Percentiles rank a stretch among this genome's conserved stretches.
phyloP scores from a whole-genome alignment of 2,329 filamentous ascomycete genomes.

The Monilinia vaccinii-corymbosi region DNA sequence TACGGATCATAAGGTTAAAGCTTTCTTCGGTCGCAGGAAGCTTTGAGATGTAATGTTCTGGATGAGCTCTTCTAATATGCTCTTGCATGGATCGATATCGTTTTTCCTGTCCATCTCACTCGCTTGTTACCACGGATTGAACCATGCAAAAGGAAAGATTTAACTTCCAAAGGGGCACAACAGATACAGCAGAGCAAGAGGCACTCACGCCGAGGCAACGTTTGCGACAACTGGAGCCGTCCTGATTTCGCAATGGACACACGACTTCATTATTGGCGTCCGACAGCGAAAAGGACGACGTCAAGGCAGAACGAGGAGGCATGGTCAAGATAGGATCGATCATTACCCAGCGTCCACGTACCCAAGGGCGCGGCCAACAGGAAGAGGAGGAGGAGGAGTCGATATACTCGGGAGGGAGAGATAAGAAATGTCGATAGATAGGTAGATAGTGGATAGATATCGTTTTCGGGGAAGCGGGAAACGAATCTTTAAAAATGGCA shows the following conservation, averaged over 20 bases:
- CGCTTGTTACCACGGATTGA: constrained; percentile 29
- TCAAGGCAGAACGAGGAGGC: constrained; percentile 81
- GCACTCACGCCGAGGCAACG: constrained; percentile 92
- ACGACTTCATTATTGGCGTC: constrained; percentile 94
- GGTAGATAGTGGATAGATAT: constrained; percentile 10
- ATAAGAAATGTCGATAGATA: not conserved
- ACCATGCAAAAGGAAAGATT: constrained; percentile 22
- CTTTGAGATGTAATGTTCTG: constrained; percentile 95
- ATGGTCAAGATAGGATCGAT: constrained; percentile 53
- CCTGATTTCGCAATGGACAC: constrained; percentile 89
- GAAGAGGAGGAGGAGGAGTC: not conserved
- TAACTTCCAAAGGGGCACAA: constrained; percentile 23
- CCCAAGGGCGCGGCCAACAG: not conserved
- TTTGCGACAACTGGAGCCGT: constrained; percentile 95
- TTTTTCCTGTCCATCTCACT: constrained; percentile 59
- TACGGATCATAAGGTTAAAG: constrained; percentile 42
- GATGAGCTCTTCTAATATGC: constrained; percentile 94
- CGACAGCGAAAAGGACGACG: constrained; percentile 83
- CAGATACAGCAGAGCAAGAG: constrained; percentile 26
- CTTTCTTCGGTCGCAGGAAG: constrained; percentile 96
- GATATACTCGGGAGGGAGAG: too few species aligned
- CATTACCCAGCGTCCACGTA: constrained; percentile 35
- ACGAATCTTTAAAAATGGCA: not conserved
- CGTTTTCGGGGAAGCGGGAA: not conserved
- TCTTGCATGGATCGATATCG: constrained; percentile 98